A percentile compares a stretch with the other conserved stretches of the same genome.
These are phyloP conservation scores for Achlya hypogyna DNA, from an alignment of 352 stramenopile species.

Conservation along the genomic window DNA sequence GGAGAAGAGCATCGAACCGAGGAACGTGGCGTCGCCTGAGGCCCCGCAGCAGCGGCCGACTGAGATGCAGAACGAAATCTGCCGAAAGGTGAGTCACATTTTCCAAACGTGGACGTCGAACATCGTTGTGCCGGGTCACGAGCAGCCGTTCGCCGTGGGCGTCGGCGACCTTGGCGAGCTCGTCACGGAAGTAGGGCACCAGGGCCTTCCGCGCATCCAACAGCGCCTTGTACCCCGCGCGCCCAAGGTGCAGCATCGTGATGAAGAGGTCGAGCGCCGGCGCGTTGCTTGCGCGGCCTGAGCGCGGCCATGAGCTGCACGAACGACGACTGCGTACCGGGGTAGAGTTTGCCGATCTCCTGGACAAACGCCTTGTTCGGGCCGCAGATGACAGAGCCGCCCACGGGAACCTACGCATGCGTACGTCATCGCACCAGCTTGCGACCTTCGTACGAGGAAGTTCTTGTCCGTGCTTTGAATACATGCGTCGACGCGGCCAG, in stretches of 20 bases:
- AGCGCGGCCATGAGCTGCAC: background rate
- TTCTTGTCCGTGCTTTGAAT: slow-evolving; percentile 99
- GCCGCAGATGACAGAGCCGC: slow-evolving; percentile 80
- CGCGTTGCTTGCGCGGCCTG: slow-evolving; percentile 88
- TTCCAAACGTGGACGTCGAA: slow-evolving; percentile 9
- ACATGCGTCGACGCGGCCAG: slow-evolving; percentile 92
- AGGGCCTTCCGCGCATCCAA: slow-evolving; percentile 81
- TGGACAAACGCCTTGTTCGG: slow-evolving; percentile 66
- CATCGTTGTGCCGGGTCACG: slow-evolving; percentile 85
- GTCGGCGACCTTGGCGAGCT: slow-evolving; percentile 61
- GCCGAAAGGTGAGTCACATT: background rate
- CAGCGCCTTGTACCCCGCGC: slow-evolving; percentile 80
- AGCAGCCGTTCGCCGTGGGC: slow-evolving; percentile 89
- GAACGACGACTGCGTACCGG: slow-evolving; percentile 24
- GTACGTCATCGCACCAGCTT: background rate
- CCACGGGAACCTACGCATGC: slow-evolving; percentile 63
- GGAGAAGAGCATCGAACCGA: slow-evolving; percentile 98
- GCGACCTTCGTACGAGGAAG: slow-evolving; percentile 80
- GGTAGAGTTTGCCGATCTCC: slow-evolving; percentile 90
- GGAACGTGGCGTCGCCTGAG: slow-evolving; percentile 42
- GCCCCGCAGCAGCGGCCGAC: slow-evolving; percentile 58
- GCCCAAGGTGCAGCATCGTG: slow-evolving; percentile 95
- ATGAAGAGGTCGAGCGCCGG: slow-evolving; percentile 97
- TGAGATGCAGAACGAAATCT: slow-evolving; percentile 86
- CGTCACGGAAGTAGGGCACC: slow-evolving; percentile 54